Evolutionary conservation across 2,329 filamentous ascomycete species (phyloP), one percentile per base, ranked within the genome.

Genomic region (Fusarium lateritium): DNA sequence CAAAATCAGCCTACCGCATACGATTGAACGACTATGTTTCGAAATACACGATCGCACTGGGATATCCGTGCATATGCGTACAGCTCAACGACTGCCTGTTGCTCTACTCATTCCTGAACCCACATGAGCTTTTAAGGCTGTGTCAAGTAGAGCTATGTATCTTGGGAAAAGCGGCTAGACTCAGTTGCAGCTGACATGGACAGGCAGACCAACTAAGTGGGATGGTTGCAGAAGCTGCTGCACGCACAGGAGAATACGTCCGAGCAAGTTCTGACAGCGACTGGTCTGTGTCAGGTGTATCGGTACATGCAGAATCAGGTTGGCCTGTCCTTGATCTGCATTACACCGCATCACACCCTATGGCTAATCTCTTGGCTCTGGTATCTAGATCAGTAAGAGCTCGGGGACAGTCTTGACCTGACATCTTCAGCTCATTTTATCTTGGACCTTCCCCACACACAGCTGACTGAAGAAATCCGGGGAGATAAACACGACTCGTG

Each of bases 171-270:
- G 49, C 50, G 43, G 43, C 40, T 28, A 51, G 39, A 51, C 22
- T 46, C 52, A 46, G 54, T 43, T 70, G 62, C 57, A 59, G 56
- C 59, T 43, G 56, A 65, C 63, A 69, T 40, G 19, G 39, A 42
- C 34, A 45, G 60, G 19, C 46, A 44, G 21, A 43, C 34, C 52
- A 39, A 56, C 42, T 28, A 55, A 43, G 31, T 43, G 53, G 24
- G 43, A 63, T 26, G 46, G 63, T 17, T 61, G 45, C 42, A 61
- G 43, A 51, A 62, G 45, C 59, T 47, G 15, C 50, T 40, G 34
- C 34, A 36, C 34, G 34, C 17, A 36, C 34, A 36, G 17, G 14
- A 36, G 40, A 14, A 24, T 43, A 36, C 46, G 42, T 42, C 34
- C 40, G 33, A 44, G 33, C 26, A 31, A 38, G 45, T 40, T 47